These are phyloP conservation scores for Leccinum obscurum DNA, from an alignment of 768 basidiomycete species.

Conservation along the genomic window DNA sequence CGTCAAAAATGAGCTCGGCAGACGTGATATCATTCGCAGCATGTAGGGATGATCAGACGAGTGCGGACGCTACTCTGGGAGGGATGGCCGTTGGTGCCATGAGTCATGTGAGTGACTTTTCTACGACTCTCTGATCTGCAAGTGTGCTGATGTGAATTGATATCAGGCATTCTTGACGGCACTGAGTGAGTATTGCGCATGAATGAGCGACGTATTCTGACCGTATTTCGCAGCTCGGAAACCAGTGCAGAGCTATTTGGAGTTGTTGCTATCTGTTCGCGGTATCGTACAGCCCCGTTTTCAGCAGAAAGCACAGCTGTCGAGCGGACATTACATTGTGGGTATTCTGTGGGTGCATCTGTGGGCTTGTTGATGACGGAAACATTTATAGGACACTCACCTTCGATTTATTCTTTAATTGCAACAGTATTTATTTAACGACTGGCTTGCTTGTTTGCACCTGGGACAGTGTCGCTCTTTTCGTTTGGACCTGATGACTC, in stretches of 20 bases:
- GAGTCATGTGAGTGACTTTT: slow-evolving; percentile 60
- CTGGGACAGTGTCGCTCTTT: background rate
- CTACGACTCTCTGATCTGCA: background rate
- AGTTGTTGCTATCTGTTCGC: slow-evolving; percentile 59
- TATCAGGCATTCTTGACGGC: slow-evolving; percentile 60
- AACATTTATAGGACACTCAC: slow-evolving; percentile 24
- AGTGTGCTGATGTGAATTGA: slow-evolving; percentile 4
- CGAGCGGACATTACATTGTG: slow-evolving; percentile 70
- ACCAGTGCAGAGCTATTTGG: slow-evolving; percentile 64
- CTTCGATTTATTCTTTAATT: slow-evolving; percentile 33
- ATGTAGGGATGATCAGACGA: slow-evolving; percentile 70
- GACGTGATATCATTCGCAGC: slow-evolving; percentile 83
- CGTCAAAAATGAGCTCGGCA: slow-evolving; percentile 57
- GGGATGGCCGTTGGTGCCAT: slow-evolving; percentile 76
- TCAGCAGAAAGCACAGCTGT: slow-evolving; percentile 71
- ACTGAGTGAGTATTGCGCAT: slow-evolving; percentile 36
- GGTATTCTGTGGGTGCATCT: slow-evolving; percentile 9
- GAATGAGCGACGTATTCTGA: background rate
- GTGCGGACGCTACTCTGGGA: slow-evolving; percentile 64
- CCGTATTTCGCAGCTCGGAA: slow-evolving; percentile 36
- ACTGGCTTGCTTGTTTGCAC: background rate
- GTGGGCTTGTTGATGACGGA: slow-evolving; percentile 1
- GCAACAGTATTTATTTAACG: slow-evolving; percentile 7
- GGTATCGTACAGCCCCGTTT: slow-evolving; percentile 57
- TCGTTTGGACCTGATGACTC: background rate